These are phyloP conservation scores for Letharia lupina DNA, from an alignment of 495 filamentous ascomycete genomes.

Conservation along the genomic window DNA sequence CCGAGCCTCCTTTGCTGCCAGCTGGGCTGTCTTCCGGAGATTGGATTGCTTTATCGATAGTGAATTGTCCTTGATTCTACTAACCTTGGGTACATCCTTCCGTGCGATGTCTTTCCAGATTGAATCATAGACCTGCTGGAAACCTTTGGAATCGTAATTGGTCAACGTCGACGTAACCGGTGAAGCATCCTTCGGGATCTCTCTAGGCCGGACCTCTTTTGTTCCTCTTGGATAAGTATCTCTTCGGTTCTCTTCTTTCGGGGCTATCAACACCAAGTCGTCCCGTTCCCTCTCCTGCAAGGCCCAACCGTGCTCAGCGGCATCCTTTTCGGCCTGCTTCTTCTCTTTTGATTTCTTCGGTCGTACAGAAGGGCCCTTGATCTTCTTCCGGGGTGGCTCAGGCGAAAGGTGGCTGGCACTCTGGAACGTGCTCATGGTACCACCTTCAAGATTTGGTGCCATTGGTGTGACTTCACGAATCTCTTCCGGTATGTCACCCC, in stretches of 20 bases:
- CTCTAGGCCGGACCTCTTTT: slow-evolving; percentile 44
- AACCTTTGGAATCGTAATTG: slow-evolving; percentile 78
- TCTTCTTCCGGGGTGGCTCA: slow-evolving; percentile 53
- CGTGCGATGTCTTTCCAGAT: slow-evolving; percentile 93
- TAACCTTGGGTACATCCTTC: slow-evolving; percentile 89
- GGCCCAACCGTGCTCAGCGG: slow-evolving; percentile 79
- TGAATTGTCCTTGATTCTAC: slow-evolving; percentile 73
- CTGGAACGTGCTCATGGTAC: slow-evolving; percentile 77
- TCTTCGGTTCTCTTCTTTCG: slow-evolving; percentile 56
- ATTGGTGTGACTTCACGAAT: slow-evolving; percentile 64
- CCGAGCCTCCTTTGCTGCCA: slow-evolving; percentile 94
- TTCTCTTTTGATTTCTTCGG: slow-evolving; percentile 91
- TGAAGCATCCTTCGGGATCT: slow-evolving; percentile 52
- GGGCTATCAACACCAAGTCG: slow-evolving; percentile 54
- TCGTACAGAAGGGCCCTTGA: slow-evolving; percentile 52
- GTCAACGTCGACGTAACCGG: slow-evolving; percentile 37
- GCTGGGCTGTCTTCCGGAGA: slow-evolving; percentile 90
- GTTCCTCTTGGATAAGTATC: slow-evolving; percentile 34
- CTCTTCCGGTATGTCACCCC: slow-evolving; percentile 75
- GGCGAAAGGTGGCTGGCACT: slow-evolving; percentile 54
- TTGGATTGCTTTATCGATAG: slow-evolving; percentile 81
- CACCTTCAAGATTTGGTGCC: slow-evolving; percentile 77
- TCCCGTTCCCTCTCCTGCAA: slow-evolving; percentile 61
- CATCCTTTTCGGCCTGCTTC: slow-evolving; percentile 91
- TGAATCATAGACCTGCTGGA: slow-evolving; percentile 95